Percentiles rank a stretch among this genome's conserved stretches.
These are phyloP conservation scores for Lycium barbarum DNA, from an alignment of 257 asterid genomes.

Conservation along the genomic window DNA sequence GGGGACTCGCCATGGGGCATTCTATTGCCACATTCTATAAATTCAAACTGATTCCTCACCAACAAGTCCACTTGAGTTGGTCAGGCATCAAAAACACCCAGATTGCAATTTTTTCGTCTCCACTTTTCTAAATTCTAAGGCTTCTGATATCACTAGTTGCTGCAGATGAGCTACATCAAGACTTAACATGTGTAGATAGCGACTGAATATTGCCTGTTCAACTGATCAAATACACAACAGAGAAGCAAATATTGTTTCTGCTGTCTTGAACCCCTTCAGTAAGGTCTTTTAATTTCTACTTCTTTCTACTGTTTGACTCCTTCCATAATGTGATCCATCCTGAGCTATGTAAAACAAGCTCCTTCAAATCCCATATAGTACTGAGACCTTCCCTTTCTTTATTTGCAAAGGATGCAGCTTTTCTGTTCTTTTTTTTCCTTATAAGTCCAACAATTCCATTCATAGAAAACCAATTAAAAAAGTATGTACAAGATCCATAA, in stretches of 20 bases:
- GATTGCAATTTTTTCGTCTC: neutral
- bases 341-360: neutral
- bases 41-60: neutral
- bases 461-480: neutral
- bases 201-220: neutral
- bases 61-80: neutral
- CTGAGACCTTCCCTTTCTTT: neutral
- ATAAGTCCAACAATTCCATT: neutral
- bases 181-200: neutral
- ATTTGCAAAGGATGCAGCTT: slow-evolving; percentile 10
- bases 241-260: slow-evolving; percentile 3
- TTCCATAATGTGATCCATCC: neutral
- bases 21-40: neutral
- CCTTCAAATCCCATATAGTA: neutral
- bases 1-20: neutral
- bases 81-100: slow-evolving; percentile 4
- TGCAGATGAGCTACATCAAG: slow-evolving; percentile 21
- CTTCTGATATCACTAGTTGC: neutral
- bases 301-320: neutral
- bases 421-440: neutral
- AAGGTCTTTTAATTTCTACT: slow-evolving; percentile 19
- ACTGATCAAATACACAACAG: neutral
- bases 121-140: neutral
- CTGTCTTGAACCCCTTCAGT: slow-evolving; percentile 16
- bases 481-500: neutral